These are phyloP conservation scores for Dothideomycetidae sp. DNA, from an alignment of 2,329 filamentous ascomycete species.

Conservation along the genomic window DNA sequence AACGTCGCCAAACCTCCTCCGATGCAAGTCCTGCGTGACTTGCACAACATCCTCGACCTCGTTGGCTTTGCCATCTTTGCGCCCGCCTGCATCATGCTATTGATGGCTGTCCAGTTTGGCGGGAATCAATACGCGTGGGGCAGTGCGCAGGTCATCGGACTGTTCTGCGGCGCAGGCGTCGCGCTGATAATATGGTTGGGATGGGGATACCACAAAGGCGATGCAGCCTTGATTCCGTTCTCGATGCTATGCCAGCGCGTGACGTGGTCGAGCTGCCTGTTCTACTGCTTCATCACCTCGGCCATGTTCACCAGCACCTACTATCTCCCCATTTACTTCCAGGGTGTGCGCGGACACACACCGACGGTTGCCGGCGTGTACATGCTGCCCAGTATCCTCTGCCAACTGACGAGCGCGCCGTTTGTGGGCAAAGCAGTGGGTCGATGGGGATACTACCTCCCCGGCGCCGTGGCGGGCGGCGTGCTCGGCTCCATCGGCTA, in stretches of 20 bases:
- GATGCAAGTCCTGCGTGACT: neutral
- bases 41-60: constrained; percentile 10
- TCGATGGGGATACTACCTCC: constrained; percentile 12
- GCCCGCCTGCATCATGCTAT: constrained; percentile 20
- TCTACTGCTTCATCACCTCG: neutral
- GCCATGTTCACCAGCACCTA: constrained; percentile 8
- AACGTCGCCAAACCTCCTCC: constrained; percentile 14
- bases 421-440: constrained; percentile 11
- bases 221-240: constrained; percentile 6
- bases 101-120: constrained; percentile 36
- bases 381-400: neutral
- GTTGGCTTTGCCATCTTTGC: constrained; percentile 2
- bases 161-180: constrained; percentile 30
- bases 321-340: constrained; percentile 20
- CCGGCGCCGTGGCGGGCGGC: constrained; percentile 12
- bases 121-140: constrained; percentile 26
- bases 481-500: constrained; percentile 13
- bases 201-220: neutral
- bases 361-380: constrained; percentile 17
- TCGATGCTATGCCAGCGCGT: neutral
- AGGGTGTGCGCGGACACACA: constrained; percentile 16
- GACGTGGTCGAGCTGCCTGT: neutral
- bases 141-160: constrained; percentile 29
- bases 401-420: neutral
- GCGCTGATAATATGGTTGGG: neutral